These are phyloP conservation scores for Vitis cinerea DNA, from an alignment of 164 flowering plant genomes.

Conservation along the genomic window DNA sequence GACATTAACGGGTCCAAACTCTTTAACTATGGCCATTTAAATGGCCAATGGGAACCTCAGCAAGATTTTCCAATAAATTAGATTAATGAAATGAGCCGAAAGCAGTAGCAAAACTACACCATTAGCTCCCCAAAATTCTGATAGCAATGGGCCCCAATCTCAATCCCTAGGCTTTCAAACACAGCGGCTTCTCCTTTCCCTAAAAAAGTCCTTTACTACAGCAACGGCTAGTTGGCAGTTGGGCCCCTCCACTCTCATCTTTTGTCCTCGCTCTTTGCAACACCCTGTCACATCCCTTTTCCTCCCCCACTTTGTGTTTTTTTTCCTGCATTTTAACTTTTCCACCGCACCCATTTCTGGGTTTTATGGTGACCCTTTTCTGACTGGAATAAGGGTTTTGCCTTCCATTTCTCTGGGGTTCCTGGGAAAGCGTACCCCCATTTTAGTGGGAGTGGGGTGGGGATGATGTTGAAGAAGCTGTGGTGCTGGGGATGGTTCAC, in stretches of 20 bases:
- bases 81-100: too few relatives aligned
- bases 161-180: too few relatives aligned
- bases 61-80: too few relatives aligned
- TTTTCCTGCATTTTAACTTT: conserved; percentile 5
- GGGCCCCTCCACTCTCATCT: conserved; percentile 15
- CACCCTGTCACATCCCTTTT: not conserved
- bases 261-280: conserved; percentile 9
- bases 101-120: too few relatives aligned
- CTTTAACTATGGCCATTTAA: too few relatives aligned
- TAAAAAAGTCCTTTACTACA: not conserved
- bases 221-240: conserved; percentile 21
- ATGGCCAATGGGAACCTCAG: too few relatives aligned
- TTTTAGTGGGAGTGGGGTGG: not conserved
- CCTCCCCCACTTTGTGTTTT: not conserved
- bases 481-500: conserved; percentile 23
- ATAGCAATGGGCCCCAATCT: too few relatives aligned
- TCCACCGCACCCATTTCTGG: not conserved
- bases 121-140: too few relatives aligned
- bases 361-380: not conserved
- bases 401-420: not conserved
- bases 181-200: too few relatives aligned
- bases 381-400: conserved; percentile 4
- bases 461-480: conserved; percentile 25
- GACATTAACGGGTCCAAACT: too few relatives aligned
- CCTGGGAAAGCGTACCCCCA: not conserved